Percentiles rank a stretch among this genome's conserved stretches.
Evolutionary conservation across 2,329 filamentous ascomycete species (phyloP).

Genomic region (Thelonectria blattea): DNA sequence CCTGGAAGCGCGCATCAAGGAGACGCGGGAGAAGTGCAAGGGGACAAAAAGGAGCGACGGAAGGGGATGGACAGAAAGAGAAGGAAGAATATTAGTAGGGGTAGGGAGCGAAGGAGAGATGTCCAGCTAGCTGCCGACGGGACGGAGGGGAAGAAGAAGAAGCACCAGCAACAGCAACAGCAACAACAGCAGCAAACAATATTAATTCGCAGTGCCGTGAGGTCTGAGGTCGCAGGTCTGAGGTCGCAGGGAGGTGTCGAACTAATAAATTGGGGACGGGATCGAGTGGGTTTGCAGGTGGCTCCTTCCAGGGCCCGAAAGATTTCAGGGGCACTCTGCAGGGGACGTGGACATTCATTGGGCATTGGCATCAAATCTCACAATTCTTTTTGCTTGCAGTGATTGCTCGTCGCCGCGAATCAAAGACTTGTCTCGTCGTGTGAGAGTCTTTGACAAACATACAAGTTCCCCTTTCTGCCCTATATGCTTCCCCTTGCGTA

Average conservation of each 20-base stretch:
- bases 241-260: slow-evolving; percentile 18
- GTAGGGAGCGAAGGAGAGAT: not conserved
- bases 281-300: slow-evolving; percentile 18
- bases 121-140: slow-evolving; percentile 16
- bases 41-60: slow-evolving; percentile 8
- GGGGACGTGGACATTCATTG: too few relatives aligned
- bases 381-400: too few relatives aligned
- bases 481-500: too few relatives aligned
- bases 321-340: slow-evolving; percentile 21
- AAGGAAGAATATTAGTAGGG: not conserved
- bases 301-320: not conserved
- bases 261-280: slow-evolving; percentile 18
- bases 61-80: not conserved
- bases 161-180: slow-evolving; percentile 13
- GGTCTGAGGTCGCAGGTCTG: not conserved
- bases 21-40: not conserved
- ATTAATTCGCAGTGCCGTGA: not conserved
- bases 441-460: not conserved
- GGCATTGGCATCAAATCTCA: too few relatives aligned
- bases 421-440: not conserved
- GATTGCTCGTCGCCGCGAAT: not conserved
- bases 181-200: not conserved
- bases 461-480: too few relatives aligned
- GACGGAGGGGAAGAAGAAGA: slow-evolving; percentile 11
- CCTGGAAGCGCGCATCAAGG: not conserved